phyloP scores from a whole-genome alignment of 2,329 filamentous ascomycete genomes.

The Thielaviopsis punctulata region DNA sequence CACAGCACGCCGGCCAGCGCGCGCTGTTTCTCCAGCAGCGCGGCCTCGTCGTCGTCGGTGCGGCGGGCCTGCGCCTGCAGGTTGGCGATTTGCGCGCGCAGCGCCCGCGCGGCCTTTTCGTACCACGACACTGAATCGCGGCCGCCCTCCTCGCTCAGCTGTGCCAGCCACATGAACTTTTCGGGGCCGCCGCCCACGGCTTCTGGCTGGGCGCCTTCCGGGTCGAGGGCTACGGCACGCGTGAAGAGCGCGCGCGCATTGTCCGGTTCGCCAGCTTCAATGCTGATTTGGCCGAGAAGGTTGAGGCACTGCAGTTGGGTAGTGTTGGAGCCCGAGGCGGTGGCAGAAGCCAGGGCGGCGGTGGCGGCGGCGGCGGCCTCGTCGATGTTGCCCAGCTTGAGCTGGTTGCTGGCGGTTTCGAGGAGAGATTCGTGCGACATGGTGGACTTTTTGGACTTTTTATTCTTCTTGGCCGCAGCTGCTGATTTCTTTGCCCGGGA shows the following conservation, averaged over 20 bases:
- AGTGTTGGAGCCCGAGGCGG: constrained; percentile 28
- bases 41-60: constrained; percentile 23
- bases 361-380: constrained; percentile 24
- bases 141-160: constrained; percentile 60
- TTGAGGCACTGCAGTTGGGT: constrained; percentile 48
- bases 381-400: constrained; percentile 26
- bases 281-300: constrained; percentile 62
- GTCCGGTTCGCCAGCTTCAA: constrained; percentile 70
- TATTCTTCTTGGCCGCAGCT: constrained; percentile 15
- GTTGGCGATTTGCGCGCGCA: constrained; percentile 47
- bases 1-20: constrained; percentile 87
- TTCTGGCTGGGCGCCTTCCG: constrained; percentile 53
- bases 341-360: constrained; percentile 24
- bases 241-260: constrained; percentile 55
- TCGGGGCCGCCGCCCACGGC: constrained; percentile 68
- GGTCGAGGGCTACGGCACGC: constrained; percentile 57
- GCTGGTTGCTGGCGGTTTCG: constrained; percentile 24
- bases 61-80: background rate
- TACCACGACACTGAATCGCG: constrained; percentile 50
- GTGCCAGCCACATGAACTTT: constrained; percentile 89
- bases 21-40: constrained; percentile 50
- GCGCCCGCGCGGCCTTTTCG: constrained; percentile 50
- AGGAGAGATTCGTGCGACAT: constrained; percentile 18
- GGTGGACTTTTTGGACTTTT: constrained; percentile 21
- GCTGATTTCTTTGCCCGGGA: constrained; percentile 6